Base-by-base conservation (phyloP, 2,329 filamentous ascomycete genomes). In the Penicillium olsonii region DNA sequence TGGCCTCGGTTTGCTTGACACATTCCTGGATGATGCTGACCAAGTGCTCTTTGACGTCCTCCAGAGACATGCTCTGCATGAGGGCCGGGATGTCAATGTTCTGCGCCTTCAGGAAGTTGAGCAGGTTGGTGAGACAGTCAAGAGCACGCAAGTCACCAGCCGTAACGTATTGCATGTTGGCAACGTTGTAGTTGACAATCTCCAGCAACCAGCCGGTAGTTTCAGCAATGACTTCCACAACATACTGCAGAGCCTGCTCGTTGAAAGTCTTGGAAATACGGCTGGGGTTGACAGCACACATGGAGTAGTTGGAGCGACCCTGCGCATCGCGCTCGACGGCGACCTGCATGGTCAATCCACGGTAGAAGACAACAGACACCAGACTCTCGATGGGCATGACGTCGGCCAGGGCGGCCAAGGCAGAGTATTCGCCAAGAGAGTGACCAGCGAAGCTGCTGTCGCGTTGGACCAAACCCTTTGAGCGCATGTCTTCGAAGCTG, bases 301-400 rank as follows among this genome's bases (percentile, higher is more conserved):
- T 99, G 55, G 89, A 92, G 48, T 48, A 51, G 44, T 51, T 48
- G 39, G 44, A 48, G 18, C 45, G 48, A 31, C 48, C 48, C 33
- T 51, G 48, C 3, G 31, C 44, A 34, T 51, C 45, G 35, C 48
- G 48, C 27, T 51, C 45, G 22, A 51, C 43, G 7, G 48, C 48
- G 22, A 51, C 37, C 18, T 51, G 48, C 48, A 51, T 51, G 29
- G 48, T 45, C n/a, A 51, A 39, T 38, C 46, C 94, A 73, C 94
- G 91, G 79, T 99, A 99, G 82, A 99, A 99, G 47, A 99, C 95
- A 39, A 99, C 94, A 0, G 94, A 97, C 2, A 99, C 94, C 71
- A 99, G 80, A 62, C 88, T 94, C 79, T 99, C 94, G 66, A 99
- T 99, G n/a, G 95, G 94, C 90, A 99, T 96, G 69, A 99, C 94